Evolutionary conservation across 768 basidiomycete species (phyloP), one percentile per base, ranked within the genome.

Genomic region (Amanita pseudoporphyria): DNA sequence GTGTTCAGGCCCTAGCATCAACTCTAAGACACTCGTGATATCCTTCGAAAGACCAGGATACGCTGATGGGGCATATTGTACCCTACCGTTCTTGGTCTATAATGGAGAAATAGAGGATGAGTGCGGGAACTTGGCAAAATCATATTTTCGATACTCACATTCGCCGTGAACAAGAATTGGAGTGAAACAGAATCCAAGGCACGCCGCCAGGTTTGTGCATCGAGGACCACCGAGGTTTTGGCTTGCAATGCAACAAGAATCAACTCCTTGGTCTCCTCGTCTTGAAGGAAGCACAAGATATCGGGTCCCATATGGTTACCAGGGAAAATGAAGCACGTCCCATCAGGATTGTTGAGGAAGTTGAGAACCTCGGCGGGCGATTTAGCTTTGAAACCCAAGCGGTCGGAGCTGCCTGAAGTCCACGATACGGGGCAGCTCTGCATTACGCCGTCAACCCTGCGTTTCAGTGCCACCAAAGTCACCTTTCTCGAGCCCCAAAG

Each of bases 241-340:
- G n/a, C n/a, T n/a, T n/a, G n/a, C n/a, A n/a, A n/a, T n/a, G n/a
- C n/a, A n/a, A n/a, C n/a, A n/a, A n/a, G n/a, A n/a, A n/a, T n/a
- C n/a, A n/a, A n/a, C n/a, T n/a, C n/a, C n/a, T n/a, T n/a, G n/a
- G n/a, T n/a, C n/a, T n/a, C n/a, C n/a, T n/a, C n/a, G 32, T 53
- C 53, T 53, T 53, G 49, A 41, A 54, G 31, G 49, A 46, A 54
- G 10, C 35, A 45, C 26, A 51, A 19, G 18, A 54, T 42, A 21
- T 54, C 45, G 3, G 53, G 45, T 16, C 37, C 51, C 51, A 45
- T 52, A 32, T 52, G 53, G 50, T 1, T 39, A 26, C 52, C 51
- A 16, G 53, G 53, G 30, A 54, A n/a, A n/a, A n/a, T n/a, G n/a
- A n/a, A n/a, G n/a, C n/a, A n/a, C n/a, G n/a, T n/a, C n/a, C n/a